phyloP scores from a whole-genome alignment of 1,139 yeast genomes.

The Arxiozyma bovina region DNA sequence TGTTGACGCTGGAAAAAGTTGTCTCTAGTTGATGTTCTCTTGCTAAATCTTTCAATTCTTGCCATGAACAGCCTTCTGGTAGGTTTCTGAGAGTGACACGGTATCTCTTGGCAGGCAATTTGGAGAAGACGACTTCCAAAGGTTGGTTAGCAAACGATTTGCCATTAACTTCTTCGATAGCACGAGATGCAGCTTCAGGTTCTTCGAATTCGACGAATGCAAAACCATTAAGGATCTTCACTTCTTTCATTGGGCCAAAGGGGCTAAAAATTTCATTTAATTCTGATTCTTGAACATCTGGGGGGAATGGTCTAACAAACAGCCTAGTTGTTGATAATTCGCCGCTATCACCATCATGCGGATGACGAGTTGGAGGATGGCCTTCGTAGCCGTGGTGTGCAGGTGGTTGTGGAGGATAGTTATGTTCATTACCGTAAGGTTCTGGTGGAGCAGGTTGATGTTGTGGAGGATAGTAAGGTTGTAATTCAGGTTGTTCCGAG shows the following conservation, averaged over 20 bases:
- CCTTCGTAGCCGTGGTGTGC: conserved; percentile 5
- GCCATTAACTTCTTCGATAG: conserved; percentile 54
- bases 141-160: conserved; percentile 53
- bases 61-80: conserved; percentile 77
- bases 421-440: conserved; percentile 1
- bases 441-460: conserved; percentile 4
- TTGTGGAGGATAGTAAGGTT: conserved; percentile 13
- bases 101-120: conserved; percentile 59
- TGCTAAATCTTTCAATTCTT: conserved; percentile 72
- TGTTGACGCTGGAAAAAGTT: conserved; percentile 62
- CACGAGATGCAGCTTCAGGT: conserved; percentile 56
- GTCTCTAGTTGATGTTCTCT: conserved; percentile 61
- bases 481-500: conserved; percentile 12
- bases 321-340: conserved; percentile 42
- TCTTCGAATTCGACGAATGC: conserved; percentile 67
- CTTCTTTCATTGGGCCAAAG: conserved; percentile 57
- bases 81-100: conserved; percentile 61
- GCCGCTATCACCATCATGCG: conserved; percentile 23
- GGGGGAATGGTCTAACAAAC: conserved; percentile 47
- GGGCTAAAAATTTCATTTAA: conserved; percentile 58
- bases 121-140: conserved; percentile 60
- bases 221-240: conserved; percentile 64
- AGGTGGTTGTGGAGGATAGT: not conserved
- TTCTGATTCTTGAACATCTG: conserved; percentile 44
- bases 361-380: conserved; percentile 6